Base-by-base conservation (phyloP, 768 basidiomycete species). In the Tricholoma furcatifolium region DNA sequence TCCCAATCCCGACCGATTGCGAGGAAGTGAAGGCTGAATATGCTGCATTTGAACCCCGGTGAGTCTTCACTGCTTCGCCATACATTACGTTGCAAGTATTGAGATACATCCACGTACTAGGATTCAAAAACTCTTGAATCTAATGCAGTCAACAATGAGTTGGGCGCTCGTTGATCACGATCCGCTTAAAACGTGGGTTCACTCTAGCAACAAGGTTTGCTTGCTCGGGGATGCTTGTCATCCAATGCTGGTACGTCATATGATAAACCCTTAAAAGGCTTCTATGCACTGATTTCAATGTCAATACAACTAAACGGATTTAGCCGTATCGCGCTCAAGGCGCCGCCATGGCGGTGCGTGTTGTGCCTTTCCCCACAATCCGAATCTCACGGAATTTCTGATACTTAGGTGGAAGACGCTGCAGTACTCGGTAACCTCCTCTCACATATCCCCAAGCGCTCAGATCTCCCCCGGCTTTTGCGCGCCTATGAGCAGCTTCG, bases 171-270 rank as follows among this genome's bases (percentile, higher is more conserved):
- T 79, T 65, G 79, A 80, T 54, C 74, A 77, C 14, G 63, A 61
- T 4, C 79, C 81, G 20, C 63, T 83, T 46, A 63, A 68, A 0
- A 75, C 71, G 0, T 83, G 81, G 82, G 54, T 81, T 8, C 78
- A 83, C 62, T 56, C 57, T 34, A 64, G 65, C 15, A 75, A 73
- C 3, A 74, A 65, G 21, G 66, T 82, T 2, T 73, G 65, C 4
- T 62, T 83, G 15, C 66, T 83, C 0, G 82, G 82, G 2, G 82
- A 83, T 58, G 72, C 81, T 0, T 81, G 80, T 43, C 82, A 83
- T 61, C 76, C 82, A 2, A 83, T 82, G 77, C 67, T 81, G 38
- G 81, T 82, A 51, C 56, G 79, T 73, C 3, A 14, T 20, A n/a
- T 47, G 7, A 30, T 6, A 7, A 31, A 18, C 2, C 45, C 36